These are phyloP conservation scores for Globisporangium splendens DNA, from an alignment of 352 stramenopile genomes.

Conservation along the genomic window DNA sequence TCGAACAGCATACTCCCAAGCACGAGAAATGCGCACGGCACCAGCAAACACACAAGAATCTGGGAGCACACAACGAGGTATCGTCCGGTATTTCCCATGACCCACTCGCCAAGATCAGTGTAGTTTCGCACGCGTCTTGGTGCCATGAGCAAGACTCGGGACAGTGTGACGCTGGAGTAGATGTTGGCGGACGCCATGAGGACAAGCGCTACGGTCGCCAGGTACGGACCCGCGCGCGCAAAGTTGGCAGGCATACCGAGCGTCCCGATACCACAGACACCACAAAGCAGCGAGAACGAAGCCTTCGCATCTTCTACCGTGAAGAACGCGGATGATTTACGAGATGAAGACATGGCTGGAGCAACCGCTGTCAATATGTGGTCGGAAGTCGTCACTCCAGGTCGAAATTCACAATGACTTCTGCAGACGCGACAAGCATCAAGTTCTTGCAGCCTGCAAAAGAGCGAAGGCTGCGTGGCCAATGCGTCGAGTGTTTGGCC, in stretches of 20 bases:
- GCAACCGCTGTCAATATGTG: neutral
- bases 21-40: conserved; percentile 48
- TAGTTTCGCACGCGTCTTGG: conserved; percentile 41
- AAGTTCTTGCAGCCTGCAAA: neutral
- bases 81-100: conserved; percentile 33
- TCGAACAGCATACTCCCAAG: conserved; percentile 44
- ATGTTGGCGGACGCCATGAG: conserved; percentile 55
- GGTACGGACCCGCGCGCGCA: conserved; percentile 35
- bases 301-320: conserved; percentile 7
- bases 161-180: conserved; percentile 35
- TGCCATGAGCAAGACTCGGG: conserved; percentile 43
- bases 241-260: conserved; percentile 45
- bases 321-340: conserved; percentile 8
- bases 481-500: neutral
- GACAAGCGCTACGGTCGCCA: conserved; percentile 35
- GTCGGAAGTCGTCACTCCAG: neutral
- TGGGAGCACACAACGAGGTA: conserved; percentile 38
- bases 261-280: neutral
- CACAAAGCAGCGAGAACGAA: neutral
- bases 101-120: conserved; percentile 43
- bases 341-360: neutral
- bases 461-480: neutral
- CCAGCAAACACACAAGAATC: conserved; percentile 37
- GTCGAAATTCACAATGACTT: conserved; percentile 6
- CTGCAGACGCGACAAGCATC: neutral